These are phyloP conservation scores for Lyophyllum semitale DNA, from an alignment of 768 basidiomycete species.

Conservation along the genomic window DNA sequence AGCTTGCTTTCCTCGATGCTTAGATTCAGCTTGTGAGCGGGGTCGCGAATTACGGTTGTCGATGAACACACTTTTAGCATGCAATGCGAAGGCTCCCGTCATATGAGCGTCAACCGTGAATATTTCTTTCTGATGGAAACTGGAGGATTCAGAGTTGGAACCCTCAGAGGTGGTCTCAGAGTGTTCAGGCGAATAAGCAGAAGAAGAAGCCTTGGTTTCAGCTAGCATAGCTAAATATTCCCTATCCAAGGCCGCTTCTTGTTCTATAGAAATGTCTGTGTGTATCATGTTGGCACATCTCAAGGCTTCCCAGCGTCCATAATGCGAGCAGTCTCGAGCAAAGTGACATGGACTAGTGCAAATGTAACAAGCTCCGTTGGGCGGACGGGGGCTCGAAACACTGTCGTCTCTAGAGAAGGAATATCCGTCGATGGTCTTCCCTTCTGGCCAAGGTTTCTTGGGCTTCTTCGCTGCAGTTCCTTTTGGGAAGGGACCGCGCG, in stretches of 20 bases:
- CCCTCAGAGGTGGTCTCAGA: background rate
- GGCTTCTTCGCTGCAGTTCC: slow-evolving; percentile 1
- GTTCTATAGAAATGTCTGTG: background rate
- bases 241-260: background rate
- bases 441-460: background rate
- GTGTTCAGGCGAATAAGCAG: slow-evolving; percentile 5
- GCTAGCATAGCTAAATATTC: slow-evolving; percentile 17
- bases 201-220: slow-evolving; percentile 6
- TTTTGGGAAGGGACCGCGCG: background rate
- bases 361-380: slow-evolving; percentile 15
- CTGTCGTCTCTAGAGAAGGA: background rate
- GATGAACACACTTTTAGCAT: too few species aligned
- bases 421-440: background rate
- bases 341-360: slow-evolving; percentile 24
- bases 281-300: background rate
- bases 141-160: too few species aligned
- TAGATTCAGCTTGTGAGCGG: too few species aligned
- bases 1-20: too few species aligned
- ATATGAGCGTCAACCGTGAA: too few species aligned
- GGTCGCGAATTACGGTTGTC: too few species aligned
- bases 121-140: background rate
- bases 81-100: too few species aligned
- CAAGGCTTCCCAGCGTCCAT: slow-evolving; percentile 11
- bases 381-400: background rate
- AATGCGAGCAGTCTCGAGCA: slow-evolving; percentile 21